Conservation (phyloP, 257 asterid species). For the Ocimum tenuiflorum region DNA sequence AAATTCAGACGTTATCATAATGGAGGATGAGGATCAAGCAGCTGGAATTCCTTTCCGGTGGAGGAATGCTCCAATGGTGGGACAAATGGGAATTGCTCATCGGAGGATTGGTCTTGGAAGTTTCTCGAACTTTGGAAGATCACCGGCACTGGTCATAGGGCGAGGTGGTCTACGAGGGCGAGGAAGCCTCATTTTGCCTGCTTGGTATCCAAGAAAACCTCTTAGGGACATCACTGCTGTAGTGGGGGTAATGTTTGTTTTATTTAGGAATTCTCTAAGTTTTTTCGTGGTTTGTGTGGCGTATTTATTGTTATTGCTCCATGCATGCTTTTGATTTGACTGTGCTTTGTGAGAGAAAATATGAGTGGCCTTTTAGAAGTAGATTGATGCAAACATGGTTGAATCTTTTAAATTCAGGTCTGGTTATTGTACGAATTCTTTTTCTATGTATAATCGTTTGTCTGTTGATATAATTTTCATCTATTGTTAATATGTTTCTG, state of each 20-base stretch:
- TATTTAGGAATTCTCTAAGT: background rate
- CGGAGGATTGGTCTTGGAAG: constrained; percentile 29
- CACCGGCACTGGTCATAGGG: constrained; percentile 31
- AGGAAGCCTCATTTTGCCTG: constrained; percentile 38
- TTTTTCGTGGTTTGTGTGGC: background rate
- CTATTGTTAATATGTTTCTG: background rate
- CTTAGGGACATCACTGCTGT: constrained; percentile 53
- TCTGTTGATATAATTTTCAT: background rate
- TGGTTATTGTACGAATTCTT: background rate
- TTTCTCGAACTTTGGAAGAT: constrained; percentile 17
- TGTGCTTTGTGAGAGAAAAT: background rate
- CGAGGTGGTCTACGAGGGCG: constrained; percentile 34
- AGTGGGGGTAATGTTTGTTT: constrained; percentile 39
- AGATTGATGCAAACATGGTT: background rate
- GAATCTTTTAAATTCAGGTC: background rate
- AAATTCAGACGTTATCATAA: constrained; percentile 15
- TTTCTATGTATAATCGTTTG: background rate
- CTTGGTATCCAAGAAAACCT: constrained; percentile 71
- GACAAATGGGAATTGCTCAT: constrained; percentile 15
- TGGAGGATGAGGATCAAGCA: constrained; percentile 27
- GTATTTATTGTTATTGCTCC: background rate
- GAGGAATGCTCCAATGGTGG: constrained; percentile 39
- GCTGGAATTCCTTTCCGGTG: constrained; percentile 34
- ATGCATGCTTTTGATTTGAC: background rate
- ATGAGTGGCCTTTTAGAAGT: background rate